Evolutionary conservation across 345 rosid species (phyloP), one percentile per base, ranked within the genome.

Genomic region (Crucihimalaya himalaica): DNA sequence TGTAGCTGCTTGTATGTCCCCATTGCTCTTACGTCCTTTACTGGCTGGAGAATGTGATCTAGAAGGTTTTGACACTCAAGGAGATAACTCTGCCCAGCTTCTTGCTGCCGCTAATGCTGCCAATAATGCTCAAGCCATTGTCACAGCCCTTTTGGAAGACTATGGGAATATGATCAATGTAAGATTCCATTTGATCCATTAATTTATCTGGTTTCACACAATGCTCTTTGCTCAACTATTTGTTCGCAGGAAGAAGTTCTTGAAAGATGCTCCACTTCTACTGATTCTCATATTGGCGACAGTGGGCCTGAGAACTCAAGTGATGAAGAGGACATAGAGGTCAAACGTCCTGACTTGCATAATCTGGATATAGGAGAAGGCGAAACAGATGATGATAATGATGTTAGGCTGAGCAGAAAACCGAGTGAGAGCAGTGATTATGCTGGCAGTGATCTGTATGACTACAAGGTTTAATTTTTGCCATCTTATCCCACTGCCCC

Each of bases 1-100:
- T 52, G 98, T 95, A 65, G 98, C 98, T 75, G 97, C 99, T 70
- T 95, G 99, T 89, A 95, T 92, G 99, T 96, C 99, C 47, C 98
- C 99, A 53, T 85, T 95, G 82, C 91, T 95, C 27, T 72, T 95
- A 79, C 98, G 96, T 47, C 98, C 99, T 78, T 71, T 95, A 50
- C 79, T 95, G 78, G 99, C 96, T 23, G 98, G 97, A 81, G 97
- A 92, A 87, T 95, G 98, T 75, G 99, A 92, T 83, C 80, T 86
- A 73, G 98, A 92, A 67, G 96, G 93, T 75, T 92, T 88, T 66
- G 98, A 92, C 75, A 61, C 76, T 53, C 86, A 82, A 69, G 96
- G 87, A 62, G 98, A 92, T 80, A 90, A 82, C 78, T 88, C 98
- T 66, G 91, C 98, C 27, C 98, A 92, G 87, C 96, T 95, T 83